A percentile compares a stretch with the other conserved stretches of the same genome.
These are phyloP conservation scores for Zygosaccharomyces bailii DNA, from an alignment of 805 yeast genomes.

Conservation along the genomic window DNA sequence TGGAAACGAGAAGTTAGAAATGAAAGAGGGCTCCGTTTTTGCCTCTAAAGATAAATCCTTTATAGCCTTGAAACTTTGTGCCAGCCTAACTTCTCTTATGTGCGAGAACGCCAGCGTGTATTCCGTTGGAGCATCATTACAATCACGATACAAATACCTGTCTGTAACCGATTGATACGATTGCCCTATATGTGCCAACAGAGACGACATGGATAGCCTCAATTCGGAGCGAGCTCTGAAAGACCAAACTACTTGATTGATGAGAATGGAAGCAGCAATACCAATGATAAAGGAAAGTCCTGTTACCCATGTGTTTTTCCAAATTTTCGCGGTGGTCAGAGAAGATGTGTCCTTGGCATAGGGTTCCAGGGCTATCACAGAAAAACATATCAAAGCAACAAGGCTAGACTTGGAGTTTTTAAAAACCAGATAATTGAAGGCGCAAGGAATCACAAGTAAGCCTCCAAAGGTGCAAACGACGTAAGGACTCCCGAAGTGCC, in stretches of 20 bases:
- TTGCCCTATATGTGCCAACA: conserved; percentile 43
- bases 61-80: conserved; percentile 42
- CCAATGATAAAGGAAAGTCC: conserved; percentile 42
- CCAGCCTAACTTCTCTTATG: conserved; percentile 47
- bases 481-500: conserved; percentile 38
- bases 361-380: conserved; percentile 39
- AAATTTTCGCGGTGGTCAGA: conserved; percentile 28
- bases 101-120: conserved; percentile 42
- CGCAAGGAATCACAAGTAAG: conserved; percentile 34
- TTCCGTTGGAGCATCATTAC: conserved; percentile 46
- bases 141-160: conserved; percentile 47
- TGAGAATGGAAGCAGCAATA: conserved; percentile 35
- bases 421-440: conserved; percentile 37
- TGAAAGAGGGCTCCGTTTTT: conserved; percentile 37
- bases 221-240: conserved; percentile 44
- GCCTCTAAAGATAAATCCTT: conserved; percentile 39
- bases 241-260: conserved; percentile 49
- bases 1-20: conserved; percentile 36
- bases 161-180: conserved; percentile 48
- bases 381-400: conserved; percentile 41
- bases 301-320: conserved; percentile 42
- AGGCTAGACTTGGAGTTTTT: conserved; percentile 44
- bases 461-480: conserved; percentile 42
- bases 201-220: conserved; percentile 38
- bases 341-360: conserved; percentile 18